Conservation (phyloP, 2,329 filamentous ascomycete genomes). For the Pseudogymnoascus sp. region DNA sequence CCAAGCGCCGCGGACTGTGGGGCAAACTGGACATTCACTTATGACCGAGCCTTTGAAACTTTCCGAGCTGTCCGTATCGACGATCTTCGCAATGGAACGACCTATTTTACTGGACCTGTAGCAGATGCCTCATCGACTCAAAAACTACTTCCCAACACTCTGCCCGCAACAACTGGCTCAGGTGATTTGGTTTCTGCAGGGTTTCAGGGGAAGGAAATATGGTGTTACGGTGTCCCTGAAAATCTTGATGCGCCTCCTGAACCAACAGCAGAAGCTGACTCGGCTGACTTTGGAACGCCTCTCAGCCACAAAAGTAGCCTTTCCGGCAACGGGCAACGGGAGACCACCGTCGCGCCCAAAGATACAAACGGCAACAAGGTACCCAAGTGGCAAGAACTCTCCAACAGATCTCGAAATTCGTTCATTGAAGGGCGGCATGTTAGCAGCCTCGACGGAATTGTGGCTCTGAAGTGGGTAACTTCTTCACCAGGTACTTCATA, state of each 20-base stretch:
- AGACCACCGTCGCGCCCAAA: constrained; percentile 12
- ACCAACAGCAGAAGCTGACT: constrained; percentile 7
- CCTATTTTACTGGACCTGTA: constrained; percentile 69
- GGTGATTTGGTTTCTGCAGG: constrained; percentile 70
- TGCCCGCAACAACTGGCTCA: constrained; percentile 61
- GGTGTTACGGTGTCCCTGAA: constrained; percentile 73
- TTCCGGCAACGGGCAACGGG: not conserved
- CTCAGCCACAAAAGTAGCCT: constrained; percentile 1
- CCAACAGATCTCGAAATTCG: constrained; percentile 63
- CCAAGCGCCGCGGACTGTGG: constrained; percentile 45
- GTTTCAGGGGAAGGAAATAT: constrained; percentile 66
- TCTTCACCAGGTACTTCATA: constrained; percentile 43
- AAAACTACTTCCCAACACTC: constrained; percentile 60
- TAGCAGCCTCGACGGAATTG: constrained; percentile 58
- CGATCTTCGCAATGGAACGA: constrained; percentile 68
- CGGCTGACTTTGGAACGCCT: constrained; percentile 1
- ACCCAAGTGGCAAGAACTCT: constrained; percentile 63
- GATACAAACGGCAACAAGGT: constrained; percentile 33
- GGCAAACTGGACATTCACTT: constrained; percentile 70
- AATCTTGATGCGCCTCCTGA: constrained; percentile 59
- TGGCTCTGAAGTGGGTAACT: constrained; percentile 66
- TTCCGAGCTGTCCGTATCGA: constrained; percentile 73
- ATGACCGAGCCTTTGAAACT: constrained; percentile 69
- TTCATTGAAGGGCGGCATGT: constrained; percentile 64
- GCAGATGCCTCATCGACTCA: constrained; percentile 46